phyloP scores from a whole-genome alignment of 148 eudicot species.

The Diospyros kaki region DNA sequence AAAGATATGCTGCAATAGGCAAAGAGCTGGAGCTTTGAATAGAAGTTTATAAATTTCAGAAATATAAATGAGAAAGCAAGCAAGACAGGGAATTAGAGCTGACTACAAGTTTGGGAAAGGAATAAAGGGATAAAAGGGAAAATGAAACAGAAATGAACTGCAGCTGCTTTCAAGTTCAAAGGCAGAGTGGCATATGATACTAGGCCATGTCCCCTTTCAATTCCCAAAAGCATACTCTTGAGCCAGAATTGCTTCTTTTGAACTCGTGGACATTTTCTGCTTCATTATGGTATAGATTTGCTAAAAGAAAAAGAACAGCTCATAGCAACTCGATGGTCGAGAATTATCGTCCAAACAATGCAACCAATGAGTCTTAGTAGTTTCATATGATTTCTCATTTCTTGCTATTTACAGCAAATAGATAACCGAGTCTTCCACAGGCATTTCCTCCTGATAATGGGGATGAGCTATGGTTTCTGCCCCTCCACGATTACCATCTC shows the following conservation, averaged over 20 bases:
- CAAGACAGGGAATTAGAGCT: constrained; percentile 2
- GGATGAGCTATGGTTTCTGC: not conserved
- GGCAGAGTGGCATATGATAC: constrained; percentile 3
- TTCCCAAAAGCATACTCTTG: not conserved
- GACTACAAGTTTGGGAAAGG: constrained; percentile 1
- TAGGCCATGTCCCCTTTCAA: constrained; percentile 9
- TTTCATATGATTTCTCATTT: not conserved
- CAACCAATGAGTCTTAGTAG: not conserved
- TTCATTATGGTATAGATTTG: not conserved
- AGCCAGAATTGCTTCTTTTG: not conserved
- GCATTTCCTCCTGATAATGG: not conserved
- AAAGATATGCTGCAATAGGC: not conserved
- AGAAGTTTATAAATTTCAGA: not conserved
- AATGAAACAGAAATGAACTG: constrained; percentile 1
- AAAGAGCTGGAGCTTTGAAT: not conserved
- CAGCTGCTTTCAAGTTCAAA: not conserved
- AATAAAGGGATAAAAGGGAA: not conserved
- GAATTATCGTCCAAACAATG: not conserved
- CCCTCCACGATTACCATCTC: constrained; percentile 21
- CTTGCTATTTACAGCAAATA: not conserved
- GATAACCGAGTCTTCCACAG: not conserved
- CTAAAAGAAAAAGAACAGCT: not conserved
- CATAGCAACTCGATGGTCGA: not conserved
- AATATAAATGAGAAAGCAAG: not conserved
- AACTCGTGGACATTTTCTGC: constrained; percentile 3